Evolutionary conservation across 108 stramenopile species (phyloP), one percentile per base, ranked within the genome.

Genomic region (Schizochytrium sp.): DNA sequence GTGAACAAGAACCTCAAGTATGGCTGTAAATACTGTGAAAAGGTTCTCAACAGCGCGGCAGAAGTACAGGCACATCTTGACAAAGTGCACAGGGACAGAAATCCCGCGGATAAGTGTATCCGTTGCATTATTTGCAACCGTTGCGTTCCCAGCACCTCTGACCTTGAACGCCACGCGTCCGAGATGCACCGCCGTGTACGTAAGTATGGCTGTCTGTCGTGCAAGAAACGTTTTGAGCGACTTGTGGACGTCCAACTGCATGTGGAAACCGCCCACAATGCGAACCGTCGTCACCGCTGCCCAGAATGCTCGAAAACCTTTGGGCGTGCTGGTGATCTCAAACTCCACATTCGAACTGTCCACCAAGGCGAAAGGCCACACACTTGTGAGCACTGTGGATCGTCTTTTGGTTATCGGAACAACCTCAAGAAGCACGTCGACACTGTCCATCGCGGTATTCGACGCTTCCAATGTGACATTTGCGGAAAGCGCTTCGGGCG

Each of bases 321-420:
- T 53, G 73, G 73, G n/a, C 73, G 73, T 19, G 73, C 73, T 8
- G 73, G 73, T 4, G 73, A 83, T 19, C 73, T 83, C 73, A 83
- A 83, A 46, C 73, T 83, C 4, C 73, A 83, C 0, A 50, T 53
- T 17, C 73, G 73, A 7, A 83, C 73, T 8, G 73, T 83, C 7
- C 73, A 83, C 45, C 7, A 83, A 4, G 73, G 73, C 13, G 50
- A 53, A 8, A 46, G 73, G 28, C 73, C 73, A 1, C 53, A 83
- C 73, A 83, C 46, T 13, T 83, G 73, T 19, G 13, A 83, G 15
- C 49, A 83, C 49, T 83, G 73, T 19, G 73, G 50, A 28, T 53
- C 50, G 5, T 12, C 46, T 8, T 83, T 83, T 53, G 73, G 73
- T 0, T 83, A 83, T 50, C 46, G 50, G 10, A 83, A 83, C 73